Evolutionary conservation across 805 yeast species (phyloP), one percentile per base, ranked within the genome.

Genomic region (Wickerhamomyces queroliae): DNA sequence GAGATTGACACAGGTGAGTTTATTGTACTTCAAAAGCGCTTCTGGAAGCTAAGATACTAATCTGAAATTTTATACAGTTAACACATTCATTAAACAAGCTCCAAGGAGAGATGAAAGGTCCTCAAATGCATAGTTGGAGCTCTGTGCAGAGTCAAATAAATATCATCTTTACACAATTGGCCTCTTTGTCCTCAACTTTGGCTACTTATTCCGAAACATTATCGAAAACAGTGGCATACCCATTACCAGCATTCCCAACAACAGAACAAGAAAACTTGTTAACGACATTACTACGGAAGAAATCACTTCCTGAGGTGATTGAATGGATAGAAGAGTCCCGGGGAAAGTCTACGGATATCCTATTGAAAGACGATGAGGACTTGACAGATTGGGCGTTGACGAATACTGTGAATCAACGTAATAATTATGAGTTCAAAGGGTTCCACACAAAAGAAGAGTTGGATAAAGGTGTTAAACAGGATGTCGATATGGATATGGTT

Each of bases 271-370:
- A 85, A 52, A 85, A 88, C 2, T 68, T 93, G 26, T 63, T 90
- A 37, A 84, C 95, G 0, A 89, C 97, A 0, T 66, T 93, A 43
- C 61, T 93, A 43, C 72, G 98, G 42, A 93, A 90, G 58, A 91
- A 90, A 56, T 82, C 83, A 36, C 66, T 86, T 10, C 98, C 99
- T 0, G 97, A 90, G 46, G 95, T 91, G 2, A 85, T 80, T 37
- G 84, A 78, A 35, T 91, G 98, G 97, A 74, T 89, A 7, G 69
- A 69, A 25, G 59, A 64, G 17, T 76, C 76, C 2, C 62, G 54
- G 31, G 63, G 61, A 30, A 47, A 53, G 12, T 48, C 59, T 12
- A 41, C 41, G 1, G 49, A 45, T 21, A 41, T 46, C 1, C 31
- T 46, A 6, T 20, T 45, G n/a, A 44, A 62, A 19, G 65, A 61